These are phyloP conservation scores for Boletus vinaceobasis DNA, from an alignment of 768 basidiomycete species.

Conservation along the genomic window DNA sequence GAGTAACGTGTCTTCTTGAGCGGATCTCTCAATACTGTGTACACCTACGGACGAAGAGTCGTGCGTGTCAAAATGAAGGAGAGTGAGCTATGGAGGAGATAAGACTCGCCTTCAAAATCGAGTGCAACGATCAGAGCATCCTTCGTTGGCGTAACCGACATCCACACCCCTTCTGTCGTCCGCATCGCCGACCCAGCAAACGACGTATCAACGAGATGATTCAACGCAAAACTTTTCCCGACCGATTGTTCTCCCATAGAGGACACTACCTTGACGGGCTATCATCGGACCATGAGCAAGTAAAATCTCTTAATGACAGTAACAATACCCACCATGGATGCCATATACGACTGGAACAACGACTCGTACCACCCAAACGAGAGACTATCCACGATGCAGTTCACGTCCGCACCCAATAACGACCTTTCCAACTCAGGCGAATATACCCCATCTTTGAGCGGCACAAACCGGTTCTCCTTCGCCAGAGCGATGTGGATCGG, in stretches of 20 bases:
- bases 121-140: constrained; percentile 53
- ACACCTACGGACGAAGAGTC: constrained; percentile 37
- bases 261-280: constrained; percentile 64
- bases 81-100: background rate
- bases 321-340: constrained; percentile 40
- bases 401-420: constrained; percentile 57
- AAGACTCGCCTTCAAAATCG: constrained; percentile 54
- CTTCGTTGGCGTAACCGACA: constrained; percentile 61
- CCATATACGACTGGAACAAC: constrained; percentile 60
- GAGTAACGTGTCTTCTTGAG: constrained; percentile 60
- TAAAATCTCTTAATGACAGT: rapidly evolving
- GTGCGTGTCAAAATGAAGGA: background rate
- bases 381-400: constrained; percentile 51
- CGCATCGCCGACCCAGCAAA: constrained; percentile 66
- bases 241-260: constrained; percentile 71
- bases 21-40: constrained; percentile 59
- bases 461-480: constrained; percentile 57
- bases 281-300: background rate
- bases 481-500: constrained; percentile 63
- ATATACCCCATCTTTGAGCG: constrained; percentile 55
- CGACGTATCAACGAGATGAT: constrained; percentile 61
- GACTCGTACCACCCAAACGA: constrained; percentile 67
- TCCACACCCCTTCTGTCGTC: constrained; percentile 68
- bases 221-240: constrained; percentile 56
- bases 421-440: constrained; percentile 49